Base-by-base conservation (phyloP, 352 stramenopile species). In the Pythium insidiosum region DNA sequence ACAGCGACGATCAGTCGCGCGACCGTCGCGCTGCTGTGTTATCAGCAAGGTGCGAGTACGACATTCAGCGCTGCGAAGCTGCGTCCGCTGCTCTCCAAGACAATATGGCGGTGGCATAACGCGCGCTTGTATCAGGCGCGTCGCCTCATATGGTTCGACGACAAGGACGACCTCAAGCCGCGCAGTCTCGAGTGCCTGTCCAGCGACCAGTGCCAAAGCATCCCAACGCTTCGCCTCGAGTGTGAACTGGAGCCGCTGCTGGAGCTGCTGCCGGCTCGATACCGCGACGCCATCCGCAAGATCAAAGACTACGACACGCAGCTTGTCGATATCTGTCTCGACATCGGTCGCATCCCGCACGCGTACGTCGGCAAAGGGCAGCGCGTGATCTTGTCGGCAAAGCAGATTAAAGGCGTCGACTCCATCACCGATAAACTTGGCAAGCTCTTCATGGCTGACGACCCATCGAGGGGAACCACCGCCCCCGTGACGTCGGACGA, bases 261-360 rank as follows among this genome's bases (percentile, higher is more conserved):
- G 0, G 15, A 52, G 0, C 42, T 81, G 6, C 51, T 75, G 10
- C 64, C 61, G 7, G 2, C 2, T 19, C 24, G 45, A 0, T 73
- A 65, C 43, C 36, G 37, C 37, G 12, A 63, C 13, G 49, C 58
- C 10, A 55, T 74, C 26, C 25, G 31, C 6, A 31, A 3, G 0
- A 55, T 73, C 15, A 41, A 55, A 24, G 29, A 56, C 6, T 63
- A 60, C 25, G 31, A 38, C 2, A 38, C 43, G 10, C 33, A 38
- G 37, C 53, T 84, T 2, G 51, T 75, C 0, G 63, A 79, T 11
- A 35, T 81, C 2, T 68, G 50, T 18, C 21, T 84, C 9, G 63
- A 81, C 20, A 38, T 68, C 0, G 58, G 68, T 0, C 52, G 63
- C 1, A 29, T 59, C 29, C 61, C 59, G 1, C 61, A 59, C 16